Conservation (phyloP, 1,139 yeast genomes). For the Diutina catenulata region DNA sequence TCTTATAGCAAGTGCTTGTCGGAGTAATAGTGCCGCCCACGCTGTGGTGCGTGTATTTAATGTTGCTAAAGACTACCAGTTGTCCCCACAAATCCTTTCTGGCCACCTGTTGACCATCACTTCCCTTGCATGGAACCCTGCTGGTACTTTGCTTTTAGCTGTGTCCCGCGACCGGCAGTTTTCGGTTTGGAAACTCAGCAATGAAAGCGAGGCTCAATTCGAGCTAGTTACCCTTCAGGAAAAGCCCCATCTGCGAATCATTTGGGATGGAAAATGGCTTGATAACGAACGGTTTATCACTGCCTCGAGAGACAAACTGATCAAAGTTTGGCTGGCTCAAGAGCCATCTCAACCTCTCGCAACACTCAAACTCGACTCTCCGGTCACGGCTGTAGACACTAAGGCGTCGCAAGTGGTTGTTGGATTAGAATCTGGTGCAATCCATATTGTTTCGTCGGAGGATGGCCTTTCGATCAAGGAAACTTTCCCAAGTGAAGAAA, state of each 20-base stretch:
- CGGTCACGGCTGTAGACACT: constrained; percentile 39
- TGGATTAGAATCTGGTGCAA: neutral
- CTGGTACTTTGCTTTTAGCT: constrained; percentile 55
- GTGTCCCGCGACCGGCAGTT: constrained; percentile 89
- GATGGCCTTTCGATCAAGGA: neutral
- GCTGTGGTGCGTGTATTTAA: constrained; percentile 76
- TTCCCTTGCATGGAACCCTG: constrained; percentile 63
- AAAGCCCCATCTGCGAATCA: constrained; percentile 82
- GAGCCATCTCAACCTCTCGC: constrained; percentile 17
- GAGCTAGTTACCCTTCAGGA: constrained; percentile 32
- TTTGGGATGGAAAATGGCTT: constrained; percentile 93
- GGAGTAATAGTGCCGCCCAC: constrained; percentile 72
- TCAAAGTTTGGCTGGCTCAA: constrained; percentile 64
- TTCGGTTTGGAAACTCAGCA: constrained; percentile 56
- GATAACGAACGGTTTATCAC: constrained; percentile 53
- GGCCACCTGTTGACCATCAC: constrained; percentile 81
- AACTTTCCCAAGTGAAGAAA: neutral
- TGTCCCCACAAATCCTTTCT: constrained; percentile 27
- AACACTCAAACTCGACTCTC: constrained; percentile 30
- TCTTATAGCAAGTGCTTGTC: constrained; percentile 81
- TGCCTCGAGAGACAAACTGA: constrained; percentile 74
- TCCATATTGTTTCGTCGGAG: neutral
- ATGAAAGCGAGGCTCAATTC: constrained; percentile 28
- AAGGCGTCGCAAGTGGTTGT: neutral
- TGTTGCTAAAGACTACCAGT: constrained; percentile 33